Conservation (phyloP, 108 stramenopile genomes). For the Nitzschia sp. region DNA sequence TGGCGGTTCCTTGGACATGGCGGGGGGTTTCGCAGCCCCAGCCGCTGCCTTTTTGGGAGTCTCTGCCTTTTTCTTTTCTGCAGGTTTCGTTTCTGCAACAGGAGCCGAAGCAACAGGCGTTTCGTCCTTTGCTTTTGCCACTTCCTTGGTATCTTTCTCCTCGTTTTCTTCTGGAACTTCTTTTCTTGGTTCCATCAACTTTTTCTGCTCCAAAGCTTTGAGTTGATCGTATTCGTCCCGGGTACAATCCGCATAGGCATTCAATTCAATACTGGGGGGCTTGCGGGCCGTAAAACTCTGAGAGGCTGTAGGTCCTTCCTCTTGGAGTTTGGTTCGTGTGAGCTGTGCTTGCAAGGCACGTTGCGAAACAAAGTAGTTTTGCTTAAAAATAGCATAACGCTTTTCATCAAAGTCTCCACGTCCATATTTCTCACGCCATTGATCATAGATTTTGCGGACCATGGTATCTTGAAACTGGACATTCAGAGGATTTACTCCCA, state of each 20-base stretch:
- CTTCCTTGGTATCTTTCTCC: not conserved
- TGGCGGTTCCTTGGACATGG: too few species aligned
- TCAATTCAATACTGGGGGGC: too few species aligned
- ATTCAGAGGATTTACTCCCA: not conserved
- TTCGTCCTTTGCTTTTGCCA: not conserved
- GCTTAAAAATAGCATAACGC: slow-evolving; percentile 6
- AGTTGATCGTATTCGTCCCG: slow-evolving; percentile 5
- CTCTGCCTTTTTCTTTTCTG: not conserved
- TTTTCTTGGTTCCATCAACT: not conserved
- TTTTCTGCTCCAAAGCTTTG: not conserved
- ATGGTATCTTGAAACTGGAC: not conserved
- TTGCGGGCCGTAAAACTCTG: too few species aligned
- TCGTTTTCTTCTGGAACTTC: not conserved
- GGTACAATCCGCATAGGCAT: slow-evolving; percentile 10
- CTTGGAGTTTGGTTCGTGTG: not conserved
- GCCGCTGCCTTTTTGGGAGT: too few species aligned
- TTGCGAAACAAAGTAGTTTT: not conserved
- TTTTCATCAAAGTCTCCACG: not conserved
- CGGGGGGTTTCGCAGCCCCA: too few species aligned
- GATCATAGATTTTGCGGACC: not conserved
- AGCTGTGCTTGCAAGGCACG: not conserved
- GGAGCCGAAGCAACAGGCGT: not conserved
- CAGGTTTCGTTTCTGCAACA: not conserved
- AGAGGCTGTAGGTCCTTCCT: not conserved
- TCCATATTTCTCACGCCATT: slow-evolving; percentile 6